A percentile compares a stretch with the other conserved stretches of the same genome.
Conservation (phyloP, 2,329 filamentous ascomycete species). For the Hypomyces rosellus region DNA sequence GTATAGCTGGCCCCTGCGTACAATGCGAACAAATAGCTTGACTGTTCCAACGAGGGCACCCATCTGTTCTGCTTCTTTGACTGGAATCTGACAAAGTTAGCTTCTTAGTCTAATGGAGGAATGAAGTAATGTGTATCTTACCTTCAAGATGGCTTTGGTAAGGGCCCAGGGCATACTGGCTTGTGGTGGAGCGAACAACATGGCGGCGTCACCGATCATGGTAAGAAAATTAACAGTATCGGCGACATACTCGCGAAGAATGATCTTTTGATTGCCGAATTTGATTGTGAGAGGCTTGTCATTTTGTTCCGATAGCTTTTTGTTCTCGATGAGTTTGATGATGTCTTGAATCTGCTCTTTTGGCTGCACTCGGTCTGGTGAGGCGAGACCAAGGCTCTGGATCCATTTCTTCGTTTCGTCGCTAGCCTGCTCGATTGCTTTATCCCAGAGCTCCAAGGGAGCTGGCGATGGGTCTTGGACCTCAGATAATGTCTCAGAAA, state of each 20-base stretch:
- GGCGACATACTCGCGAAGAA: neutral
- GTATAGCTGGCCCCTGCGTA: slow-evolving; percentile 3
- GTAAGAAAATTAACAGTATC: slow-evolving; percentile 6
- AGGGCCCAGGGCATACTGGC: slow-evolving; percentile 4
- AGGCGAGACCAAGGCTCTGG: neutral
- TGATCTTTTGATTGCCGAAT: neutral
- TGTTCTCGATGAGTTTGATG: neutral
- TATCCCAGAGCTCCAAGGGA: neutral
- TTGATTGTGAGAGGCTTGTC: neutral
- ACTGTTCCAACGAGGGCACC: slow-evolving; percentile 1
- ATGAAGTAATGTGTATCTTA: neutral
- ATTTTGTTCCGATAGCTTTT: slow-evolving; percentile 1
- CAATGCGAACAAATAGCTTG: slow-evolving; percentile 3
- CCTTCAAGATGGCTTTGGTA: neutral
- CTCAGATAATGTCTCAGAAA: no score
- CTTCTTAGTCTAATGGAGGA: neutral
- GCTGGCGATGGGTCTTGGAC: no score
- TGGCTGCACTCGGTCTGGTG: neutral
- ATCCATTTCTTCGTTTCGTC: slow-evolving; percentile 1
- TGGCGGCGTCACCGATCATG: slow-evolving; percentile 1
- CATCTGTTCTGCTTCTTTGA: neutral
- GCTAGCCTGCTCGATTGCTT: neutral
- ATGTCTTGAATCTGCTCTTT: neutral
- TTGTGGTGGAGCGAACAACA: neutral
- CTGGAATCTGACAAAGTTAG: neutral